These are phyloP conservation scores for Plasmodium malariae DNA, from an alignment of 169 alveolate genomes.

Conservation along the genomic window DNA sequence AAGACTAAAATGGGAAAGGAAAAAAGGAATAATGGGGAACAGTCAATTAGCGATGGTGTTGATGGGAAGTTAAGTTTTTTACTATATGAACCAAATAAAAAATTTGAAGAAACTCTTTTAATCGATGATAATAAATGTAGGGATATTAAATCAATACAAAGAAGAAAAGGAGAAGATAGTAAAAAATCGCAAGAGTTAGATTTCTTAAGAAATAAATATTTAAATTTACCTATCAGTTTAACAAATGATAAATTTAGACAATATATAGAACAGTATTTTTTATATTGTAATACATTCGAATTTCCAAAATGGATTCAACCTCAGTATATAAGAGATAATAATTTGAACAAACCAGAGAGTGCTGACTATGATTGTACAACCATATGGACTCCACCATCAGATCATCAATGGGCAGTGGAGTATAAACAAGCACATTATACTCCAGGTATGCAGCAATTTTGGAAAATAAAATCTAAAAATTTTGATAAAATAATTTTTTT, in stretches of 20 bases:
- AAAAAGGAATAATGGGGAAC: background rate
- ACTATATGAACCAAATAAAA: constrained; percentile 37
- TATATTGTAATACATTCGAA: constrained; percentile 80
- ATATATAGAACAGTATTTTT: constrained; percentile 83
- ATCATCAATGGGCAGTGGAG: constrained; percentile 88
- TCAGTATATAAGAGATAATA: constrained; percentile 88
- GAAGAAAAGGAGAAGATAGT: constrained; percentile 45
- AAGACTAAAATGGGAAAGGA: background rate
- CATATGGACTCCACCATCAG: constrained; percentile 93
- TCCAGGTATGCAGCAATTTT: constrained; percentile 98
- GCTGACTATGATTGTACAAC: constrained; percentile 95
- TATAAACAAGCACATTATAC: constrained; percentile 92
- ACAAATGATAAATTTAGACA: constrained; percentile 76
- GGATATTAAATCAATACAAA: constrained; percentile 25
- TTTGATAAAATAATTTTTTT: constrained; percentile 97
- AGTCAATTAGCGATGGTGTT: background rate
- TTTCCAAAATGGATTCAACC: constrained; percentile 88
- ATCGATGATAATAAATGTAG: background rate
- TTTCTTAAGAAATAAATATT: constrained; percentile 23
- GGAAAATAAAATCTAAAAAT: constrained; percentile 96
- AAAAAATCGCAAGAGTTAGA: constrained; percentile 72
- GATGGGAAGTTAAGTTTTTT: constrained; percentile 31
- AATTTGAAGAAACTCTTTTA: constrained; percentile 30
- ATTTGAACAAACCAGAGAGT: constrained; percentile 91
- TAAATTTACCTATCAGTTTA: constrained; percentile 42